These are phyloP conservation scores for Ettlia oleoabundans DNA, from an alignment of 139 green algal species.

Conservation along the genomic window DNA sequence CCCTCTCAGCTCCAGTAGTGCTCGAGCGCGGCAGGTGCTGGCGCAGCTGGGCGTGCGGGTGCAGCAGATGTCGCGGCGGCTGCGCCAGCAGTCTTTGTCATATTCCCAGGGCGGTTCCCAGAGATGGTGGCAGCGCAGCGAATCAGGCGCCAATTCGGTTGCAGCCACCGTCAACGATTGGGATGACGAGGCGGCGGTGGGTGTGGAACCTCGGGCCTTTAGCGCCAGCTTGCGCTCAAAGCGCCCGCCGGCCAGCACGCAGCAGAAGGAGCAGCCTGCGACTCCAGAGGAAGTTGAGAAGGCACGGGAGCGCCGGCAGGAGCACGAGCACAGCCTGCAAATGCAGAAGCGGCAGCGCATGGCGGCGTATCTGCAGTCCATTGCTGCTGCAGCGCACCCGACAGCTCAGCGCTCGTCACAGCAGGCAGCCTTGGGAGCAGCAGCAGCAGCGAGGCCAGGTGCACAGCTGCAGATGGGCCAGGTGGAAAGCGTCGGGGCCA, in stretches of 20 bases:
- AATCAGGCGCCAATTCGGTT: not conserved
- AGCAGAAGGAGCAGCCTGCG: not conserved
- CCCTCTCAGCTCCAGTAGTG: not conserved
- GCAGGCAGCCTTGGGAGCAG: not conserved
- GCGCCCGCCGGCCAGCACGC: too few relatives aligned
- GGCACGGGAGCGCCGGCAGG: too few relatives aligned
- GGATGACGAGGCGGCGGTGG: not conserved
- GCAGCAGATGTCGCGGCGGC: constrained; percentile 3
- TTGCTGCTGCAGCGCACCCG: not conserved
- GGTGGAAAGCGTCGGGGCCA: not conserved
- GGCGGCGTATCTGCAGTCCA: constrained; percentile 17
- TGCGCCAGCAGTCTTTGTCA: not conserved
- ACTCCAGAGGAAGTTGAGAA: not conserved
- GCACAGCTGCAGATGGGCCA: not conserved
- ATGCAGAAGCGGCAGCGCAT: constrained; percentile 29
- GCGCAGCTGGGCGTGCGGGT: constrained; percentile 9
- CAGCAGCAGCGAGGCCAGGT: not conserved
- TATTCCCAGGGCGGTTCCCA: too few relatives aligned
- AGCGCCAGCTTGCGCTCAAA: too few relatives aligned
- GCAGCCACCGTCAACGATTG: not conserved
- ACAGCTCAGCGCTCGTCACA: not conserved
- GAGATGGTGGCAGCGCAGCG: not conserved
- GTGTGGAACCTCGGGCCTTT: too few relatives aligned
- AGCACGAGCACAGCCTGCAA: not conserved
- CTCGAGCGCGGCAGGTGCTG: not conserved